Evolutionary conservation across 306 rosid genomes (phyloP).

Genomic region (Quercus gilva): DNA sequence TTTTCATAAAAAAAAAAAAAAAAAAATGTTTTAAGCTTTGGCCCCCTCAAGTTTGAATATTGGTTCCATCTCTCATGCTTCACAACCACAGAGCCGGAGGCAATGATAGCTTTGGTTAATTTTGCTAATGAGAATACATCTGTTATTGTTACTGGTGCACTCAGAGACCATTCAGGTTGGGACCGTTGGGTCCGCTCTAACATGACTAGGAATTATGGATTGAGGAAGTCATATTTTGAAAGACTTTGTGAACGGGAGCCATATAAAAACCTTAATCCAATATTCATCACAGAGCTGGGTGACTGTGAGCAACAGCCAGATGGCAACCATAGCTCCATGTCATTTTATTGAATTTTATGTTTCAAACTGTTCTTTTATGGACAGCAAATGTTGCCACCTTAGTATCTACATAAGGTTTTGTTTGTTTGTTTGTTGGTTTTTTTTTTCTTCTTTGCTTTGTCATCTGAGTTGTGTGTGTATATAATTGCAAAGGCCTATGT

Average conservation of each 20-base stretch:
- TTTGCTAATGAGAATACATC: conserved; percentile 18
- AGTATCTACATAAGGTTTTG: no score
- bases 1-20: no score
- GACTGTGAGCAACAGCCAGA: background rate
- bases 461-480: background rate
- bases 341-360: background rate
- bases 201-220: conserved; percentile 25
- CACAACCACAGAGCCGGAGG: conserved; percentile 35
- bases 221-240: conserved; percentile 26
- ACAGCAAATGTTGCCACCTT: background rate
- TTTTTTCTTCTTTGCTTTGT: background rate
- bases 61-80: no score
- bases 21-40: no score
- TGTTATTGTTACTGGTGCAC: conserved; percentile 29
- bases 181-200: conserved; percentile 30
- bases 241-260: conserved; percentile 16
- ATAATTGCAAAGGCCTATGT: background rate
- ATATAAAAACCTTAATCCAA: background rate
- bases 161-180: background rate
- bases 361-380: background rate
- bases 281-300: background rate
- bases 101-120: conserved; percentile 21
- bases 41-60: no score
- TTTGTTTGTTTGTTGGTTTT: no score
- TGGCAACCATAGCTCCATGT: background rate